phyloP scores from a whole-genome alignment of 345 rosid genomes.

The Salix udensis region DNA sequence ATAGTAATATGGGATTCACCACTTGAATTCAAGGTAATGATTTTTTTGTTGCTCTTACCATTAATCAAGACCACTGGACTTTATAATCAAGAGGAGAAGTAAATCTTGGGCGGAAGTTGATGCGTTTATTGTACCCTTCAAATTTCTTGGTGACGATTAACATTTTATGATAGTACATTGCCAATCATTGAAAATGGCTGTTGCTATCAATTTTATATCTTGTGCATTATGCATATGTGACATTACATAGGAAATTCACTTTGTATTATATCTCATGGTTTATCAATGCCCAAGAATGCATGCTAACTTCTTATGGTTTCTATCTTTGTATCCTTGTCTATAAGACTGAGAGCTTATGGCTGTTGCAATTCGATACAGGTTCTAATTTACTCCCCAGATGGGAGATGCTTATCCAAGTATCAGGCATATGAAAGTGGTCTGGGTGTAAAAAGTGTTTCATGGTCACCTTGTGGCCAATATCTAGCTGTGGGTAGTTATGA shows the following conservation, averaged over 20 bases:
- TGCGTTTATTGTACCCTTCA: not conserved
- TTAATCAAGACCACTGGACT: not conserved
- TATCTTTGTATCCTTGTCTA: not conserved
- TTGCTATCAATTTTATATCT: not conserved
- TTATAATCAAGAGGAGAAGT: not conserved
- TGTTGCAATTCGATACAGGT: conserved; percentile 48
- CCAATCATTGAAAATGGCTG: not conserved
- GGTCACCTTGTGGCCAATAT: conserved; percentile 99
- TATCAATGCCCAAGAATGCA: not conserved
- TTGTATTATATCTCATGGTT: not conserved
- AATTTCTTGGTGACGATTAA: not conserved
- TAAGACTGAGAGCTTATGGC: conserved; percentile 5
- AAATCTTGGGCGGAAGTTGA: not conserved
- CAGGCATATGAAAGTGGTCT: conserved; percentile 97
- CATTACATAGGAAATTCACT: not conserved
- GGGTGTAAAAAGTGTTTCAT: conserved; percentile 84
- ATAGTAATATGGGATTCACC: conserved; percentile 86
- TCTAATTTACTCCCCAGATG: conserved; percentile 91
- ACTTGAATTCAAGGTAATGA: conserved; percentile 75
- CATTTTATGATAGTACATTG: not conserved
- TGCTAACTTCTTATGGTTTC: not conserved
- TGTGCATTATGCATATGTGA: not conserved
- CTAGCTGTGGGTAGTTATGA: conserved; percentile 95
- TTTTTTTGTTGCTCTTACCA: not conserved
- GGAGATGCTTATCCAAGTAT: conserved; percentile 85